Evolutionary conservation across 2,329 filamentous ascomycete genomes (phyloP).

Genomic region (Aspergillus transmontanensis): DNA sequence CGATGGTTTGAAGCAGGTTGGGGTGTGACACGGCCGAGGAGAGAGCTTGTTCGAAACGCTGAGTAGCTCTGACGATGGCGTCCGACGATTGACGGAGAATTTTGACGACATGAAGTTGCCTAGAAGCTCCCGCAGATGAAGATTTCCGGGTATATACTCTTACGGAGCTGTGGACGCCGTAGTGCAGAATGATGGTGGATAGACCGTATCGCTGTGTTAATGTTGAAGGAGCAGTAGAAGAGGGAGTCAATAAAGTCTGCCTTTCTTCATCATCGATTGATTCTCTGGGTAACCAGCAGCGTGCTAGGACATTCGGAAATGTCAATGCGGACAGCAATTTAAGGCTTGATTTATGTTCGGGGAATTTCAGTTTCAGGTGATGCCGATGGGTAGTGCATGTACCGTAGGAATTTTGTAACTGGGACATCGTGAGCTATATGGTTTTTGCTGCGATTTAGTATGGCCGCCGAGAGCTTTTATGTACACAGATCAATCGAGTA

Average conservation of each 20-base stretch:
- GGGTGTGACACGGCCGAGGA: conserved; percentile 25
- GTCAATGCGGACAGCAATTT: not conserved
- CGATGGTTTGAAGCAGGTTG: conserved; percentile 30
- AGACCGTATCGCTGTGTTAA: conserved; percentile 28
- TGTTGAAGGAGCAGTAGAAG: conserved; percentile 1
- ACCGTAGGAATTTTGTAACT: not conserved
- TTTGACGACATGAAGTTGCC: conserved; percentile 29
- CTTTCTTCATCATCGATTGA: conserved; percentile 11
- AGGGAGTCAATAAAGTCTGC: conserved; percentile 17
- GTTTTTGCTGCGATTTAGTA: not conserved
- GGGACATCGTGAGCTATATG: not conserved
- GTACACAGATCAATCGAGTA: not conserved
- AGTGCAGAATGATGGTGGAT: conserved; percentile 31
- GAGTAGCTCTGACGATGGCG: conserved; percentile 6
- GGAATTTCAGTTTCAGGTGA: conserved; percentile 7
- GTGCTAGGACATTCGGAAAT: conserved; percentile 1
- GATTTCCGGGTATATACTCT: conserved; percentile 23
- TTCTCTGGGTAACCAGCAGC: conserved; percentile 9
- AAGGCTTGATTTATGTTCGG: not conserved
- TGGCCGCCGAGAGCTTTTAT: not conserved
- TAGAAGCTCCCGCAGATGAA: not conserved
- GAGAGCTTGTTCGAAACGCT: conserved; percentile 21
- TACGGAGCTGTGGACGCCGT: conserved; percentile 29
- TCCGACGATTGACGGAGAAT: conserved; percentile 28
- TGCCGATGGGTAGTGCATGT: conserved; percentile 1